Base-by-base conservation (phyloP, 148 eudicot genomes). In the Spergularia marina region DNA sequence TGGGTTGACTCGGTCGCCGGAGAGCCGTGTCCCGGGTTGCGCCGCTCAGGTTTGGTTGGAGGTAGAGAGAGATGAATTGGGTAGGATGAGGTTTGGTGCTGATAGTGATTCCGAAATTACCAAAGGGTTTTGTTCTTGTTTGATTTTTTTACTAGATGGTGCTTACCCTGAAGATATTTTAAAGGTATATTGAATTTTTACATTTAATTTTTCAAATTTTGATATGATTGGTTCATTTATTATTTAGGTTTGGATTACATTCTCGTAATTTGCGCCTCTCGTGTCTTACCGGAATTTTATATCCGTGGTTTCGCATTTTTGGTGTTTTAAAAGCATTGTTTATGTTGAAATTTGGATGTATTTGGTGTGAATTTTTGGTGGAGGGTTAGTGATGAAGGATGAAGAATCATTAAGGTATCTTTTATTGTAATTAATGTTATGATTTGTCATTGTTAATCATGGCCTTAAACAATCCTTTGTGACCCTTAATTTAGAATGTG, bases 41-140 rank as follows among this genome's bases (percentile, higher is more conserved):
- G 86, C 98, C 1, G 86, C 95, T 3, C 92, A 85, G 87, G 94
- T 91, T 9, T 94, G 98, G 98, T 34, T 94, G 66, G 89, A 86
- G 65, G 95, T 78, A 3, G 75, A 40, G 12, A 84, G 85, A 76
- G 95, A 90, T 63, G 77, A 76, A 2, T 16, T 71, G 6, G 91
- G 91, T 72, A 57, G 74, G 71, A 86, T 88, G 86, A 80, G 86
- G 63, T 91, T 88, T 70, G 54, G 83, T 53, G 90, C 90, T 2
- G 97, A 94, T 36, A 94, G 95, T 71, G 98, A 94, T 84, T 94
- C 97, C 4, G 97, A 94, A 71, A 90, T 94, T 53, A 90, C 91
- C 0, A 91, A 94, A 73, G 98, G 98, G 63, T 94, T 94, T 62
- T 90, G 95, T 72, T 88, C 88, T 79, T 91, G 98, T 64, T 69